Conservation (phyloP, 805 yeast genomes). For the Candida parachauliodes region DNA sequence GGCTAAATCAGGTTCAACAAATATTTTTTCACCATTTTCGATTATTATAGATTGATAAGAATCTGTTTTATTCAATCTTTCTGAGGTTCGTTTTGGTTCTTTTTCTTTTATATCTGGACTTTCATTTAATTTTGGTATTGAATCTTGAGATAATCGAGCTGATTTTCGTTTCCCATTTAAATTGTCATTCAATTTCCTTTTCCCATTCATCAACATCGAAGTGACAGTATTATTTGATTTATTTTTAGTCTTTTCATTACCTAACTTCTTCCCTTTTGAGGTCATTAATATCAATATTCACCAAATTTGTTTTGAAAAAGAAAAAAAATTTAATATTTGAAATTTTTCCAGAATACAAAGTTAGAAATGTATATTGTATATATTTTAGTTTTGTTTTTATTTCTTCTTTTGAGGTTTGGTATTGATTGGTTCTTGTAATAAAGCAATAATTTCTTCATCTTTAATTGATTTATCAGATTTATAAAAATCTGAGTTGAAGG, state of each 20-base stretch:
- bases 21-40: slow-evolving; percentile 19
- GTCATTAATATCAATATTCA: not conserved
- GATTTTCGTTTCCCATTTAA: not conserved
- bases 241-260: not conserved
- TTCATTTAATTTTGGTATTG: slow-evolving; percentile 4
- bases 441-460: slow-evolving; percentile 46
- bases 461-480: slow-evolving; percentile 54
- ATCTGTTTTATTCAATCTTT: not conserved
- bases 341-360: not conserved
- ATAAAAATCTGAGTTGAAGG: slow-evolving; percentile 46
- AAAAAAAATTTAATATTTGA: not conserved
- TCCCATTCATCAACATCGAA: not conserved
- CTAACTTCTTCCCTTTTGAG: not conserved
- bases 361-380: too few species aligned
- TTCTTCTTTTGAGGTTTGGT: slow-evolving; percentile 33
- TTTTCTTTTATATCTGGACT: slow-evolving; percentile 10
- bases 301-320: not conserved
- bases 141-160: slow-evolving; percentile 1
- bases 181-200: not conserved
- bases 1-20: slow-evolving; percentile 58
- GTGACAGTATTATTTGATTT: not conserved
- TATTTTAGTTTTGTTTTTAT: too few species aligned
- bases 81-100: not conserved
- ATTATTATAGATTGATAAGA: not conserved
- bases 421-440: slow-evolving; percentile 52